Evolutionary conservation across 768 basidiomycete species (phyloP), one percentile per base, ranked within the genome.

Genomic region (Ramaria rubella): DNA sequence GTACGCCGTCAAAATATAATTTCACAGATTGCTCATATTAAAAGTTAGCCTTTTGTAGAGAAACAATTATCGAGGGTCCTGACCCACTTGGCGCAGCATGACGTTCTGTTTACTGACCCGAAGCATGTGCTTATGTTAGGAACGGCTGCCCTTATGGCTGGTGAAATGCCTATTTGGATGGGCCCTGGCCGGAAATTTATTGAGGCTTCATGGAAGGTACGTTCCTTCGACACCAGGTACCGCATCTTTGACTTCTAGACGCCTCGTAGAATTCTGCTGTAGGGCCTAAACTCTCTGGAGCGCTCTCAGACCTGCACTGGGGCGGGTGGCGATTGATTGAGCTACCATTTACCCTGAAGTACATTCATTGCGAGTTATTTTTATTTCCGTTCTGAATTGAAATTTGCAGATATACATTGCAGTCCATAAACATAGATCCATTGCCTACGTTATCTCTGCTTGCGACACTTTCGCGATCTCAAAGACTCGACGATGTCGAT

Each of bases 321-420:
- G 81, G 81, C 19, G 90, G 87, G 2, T 91, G 87, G 87, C 87
- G 82, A 65, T 72, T 81, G 30, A 67, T 90, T 9, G 86, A 79
- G 14, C 65, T 85, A 2, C 85, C 87, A 1, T 68, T 75, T 12
- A 64, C 89, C n/a, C 62, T 82, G 14, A 46, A 44, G 55, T 56
- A 49, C 21, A 26, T 49, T 12, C 17, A 27, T n/a, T 23, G 2
- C 21, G 23, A 30, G 21, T 12, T 23, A 15, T 6, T n/a, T 15
- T 46, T 31, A 33, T 23, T 33, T 21, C 31, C 17, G 2, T 4
- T 33, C 12, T 30, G n/a, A 23, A 46, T 23, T 14, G 11, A 9
- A 14, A 11, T 46, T 24, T 36, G 15, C 8, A 56, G 55, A 30
- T 45, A 56, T 56, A 12, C 55, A 15, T 19, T 38, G 12, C 55